phyloP scores from a whole-genome alignment of 2,329 filamentous ascomycete species.

The Ophiocordyceps camponoti-floridani region DNA sequence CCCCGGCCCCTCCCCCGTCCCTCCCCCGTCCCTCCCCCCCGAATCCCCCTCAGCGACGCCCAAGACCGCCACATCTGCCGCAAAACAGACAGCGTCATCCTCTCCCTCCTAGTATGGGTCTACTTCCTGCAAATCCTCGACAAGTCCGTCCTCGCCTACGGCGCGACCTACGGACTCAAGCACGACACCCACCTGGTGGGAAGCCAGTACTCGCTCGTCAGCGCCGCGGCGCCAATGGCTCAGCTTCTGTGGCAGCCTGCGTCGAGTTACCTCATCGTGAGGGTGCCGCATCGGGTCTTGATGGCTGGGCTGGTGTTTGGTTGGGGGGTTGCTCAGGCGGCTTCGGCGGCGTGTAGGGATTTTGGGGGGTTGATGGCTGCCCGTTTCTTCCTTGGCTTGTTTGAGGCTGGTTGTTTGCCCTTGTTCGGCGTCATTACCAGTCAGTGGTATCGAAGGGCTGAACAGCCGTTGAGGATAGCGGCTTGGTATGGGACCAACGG shows the following conservation, averaged over 20 bases:
- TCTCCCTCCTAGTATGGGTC: constrained; percentile 36
- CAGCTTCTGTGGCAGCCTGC: constrained; percentile 44
- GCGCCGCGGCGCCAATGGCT: constrained; percentile 38
- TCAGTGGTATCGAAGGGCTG: constrained; percentile 28
- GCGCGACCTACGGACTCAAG: constrained; percentile 35
- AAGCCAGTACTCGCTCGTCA: constrained; percentile 37
- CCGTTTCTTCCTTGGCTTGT: constrained; percentile 27
- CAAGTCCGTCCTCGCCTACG: constrained; percentile 38
- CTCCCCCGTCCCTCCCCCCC: no score
- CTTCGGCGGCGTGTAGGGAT: constrained; percentile 26
- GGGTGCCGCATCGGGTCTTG: constrained; percentile 38
- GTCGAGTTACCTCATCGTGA: constrained; percentile 40
- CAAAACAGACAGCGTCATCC: constrained; percentile 43
- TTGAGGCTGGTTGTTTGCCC: constrained; percentile 33
- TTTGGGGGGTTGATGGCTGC: constrained; percentile 30
- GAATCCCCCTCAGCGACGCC: constrained; percentile 5
- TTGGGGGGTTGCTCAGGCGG: constrained; percentile 24
- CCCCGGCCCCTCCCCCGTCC: no score
- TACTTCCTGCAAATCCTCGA: constrained; percentile 42
- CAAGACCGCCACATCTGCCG: constrained; percentile 27
- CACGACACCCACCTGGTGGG: constrained; percentile 30
- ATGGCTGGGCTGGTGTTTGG: constrained; percentile 30
- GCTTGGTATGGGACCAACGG: constrained; percentile 51
- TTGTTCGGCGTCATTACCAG: constrained; percentile 27
- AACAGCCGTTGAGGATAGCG: constrained; percentile 45